Evolutionary conservation across 768 basidiomycete genomes (phyloP), one percentile per base, ranked within the genome.

Genomic region (Tricholoma bakamatsutake): DNA sequence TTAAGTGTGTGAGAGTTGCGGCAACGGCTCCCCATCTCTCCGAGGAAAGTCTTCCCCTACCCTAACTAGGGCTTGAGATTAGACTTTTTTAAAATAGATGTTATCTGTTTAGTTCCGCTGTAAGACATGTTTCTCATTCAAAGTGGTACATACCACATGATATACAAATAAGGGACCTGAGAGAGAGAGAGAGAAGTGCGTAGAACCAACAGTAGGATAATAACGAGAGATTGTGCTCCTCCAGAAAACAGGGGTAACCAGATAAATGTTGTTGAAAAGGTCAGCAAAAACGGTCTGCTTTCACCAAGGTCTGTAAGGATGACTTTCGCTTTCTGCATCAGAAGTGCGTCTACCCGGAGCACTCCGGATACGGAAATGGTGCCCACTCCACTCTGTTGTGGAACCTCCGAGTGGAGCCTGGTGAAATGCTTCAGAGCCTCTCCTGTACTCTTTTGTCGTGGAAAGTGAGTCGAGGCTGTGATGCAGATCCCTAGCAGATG

Each of bases 281-380:
- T 34, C 10, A 35, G 34, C 33, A 9, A 11, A 9, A 11, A 13
- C 9, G 13, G 13, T 35, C n/a, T n/a, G 8, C 5, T 13, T 15
- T 68, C 67, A 80, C 80, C 80, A 81, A 57, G 79, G 79, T 35
- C 80, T 67, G 43, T 76, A 66, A 4, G 78, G 78, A 40, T 72
- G 72, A 46, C 58, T 67, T 59, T 77, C 76, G 45, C 72, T 71
- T 56, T 76, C 76, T 51, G 66, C 66, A 40, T 68, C 61, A 2
- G 64, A 62, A 31, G 64, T 68, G 37, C 65, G 68, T 57, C 61
- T 66, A 11, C 63, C 59, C 37, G 68, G 64, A 48, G 63, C 52
- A n/a, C 59, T 64, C 31, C 61, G 60, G 54, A 63, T 53, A 45
- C 48, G 55, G 43, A 46, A 54, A 51, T 64, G 64, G 21, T 59